Evolutionary conservation across 1,284 basidiomycete genomes (phyloP), one percentile per base, ranked within the genome.

Genomic region (Pterulicium gracile): DNA sequence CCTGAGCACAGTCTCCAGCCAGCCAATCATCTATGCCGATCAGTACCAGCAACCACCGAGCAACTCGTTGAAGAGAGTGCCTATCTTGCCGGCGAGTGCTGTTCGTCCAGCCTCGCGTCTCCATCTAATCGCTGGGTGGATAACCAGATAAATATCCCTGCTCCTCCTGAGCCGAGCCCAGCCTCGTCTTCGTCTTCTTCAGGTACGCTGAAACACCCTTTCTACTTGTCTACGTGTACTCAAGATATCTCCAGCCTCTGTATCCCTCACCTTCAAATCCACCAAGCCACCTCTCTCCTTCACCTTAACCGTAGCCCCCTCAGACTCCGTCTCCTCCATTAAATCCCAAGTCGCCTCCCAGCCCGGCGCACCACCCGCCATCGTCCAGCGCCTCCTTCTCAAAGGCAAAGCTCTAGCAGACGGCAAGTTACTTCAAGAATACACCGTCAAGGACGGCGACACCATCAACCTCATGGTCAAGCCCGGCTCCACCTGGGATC

Each of bases 331-430:
- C 62, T 66, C 75, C 27, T 64, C 79, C 47, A 79, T 95, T 60
- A 97, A 96, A 63, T 56, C 69, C 1, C 75, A 77, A 50, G 77
- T 90, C 49, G 73, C 83, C 14, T 58, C 75, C 1, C 69, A 79
- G 47, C 70, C 79, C 1, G 66, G 72, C 41, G 77, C 81, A 2
- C 84, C 88, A 0, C 75, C 83, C 4, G 77, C 81, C 43, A 77
- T 85, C 57, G 70, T 73, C 17, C 91, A 95, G 63, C 74, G 93
- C 2, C 75, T 94, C 4, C 69, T 97, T 5, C 72, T 94, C 49
- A 95, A 93, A 64, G 93, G 93, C 49, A 97, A 97, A 62, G 90
- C 86, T 0, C 75, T 96, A 51, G 81, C 78, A 19, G 92, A 95
- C 65, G 69, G 66, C 34, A 93, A 92, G 61, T 75, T 97, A 3